These are phyloP conservation scores for Davidsoniella australis DNA, from an alignment of 2,329 filamentous ascomycete genomes.

Conservation along the genomic window DNA sequence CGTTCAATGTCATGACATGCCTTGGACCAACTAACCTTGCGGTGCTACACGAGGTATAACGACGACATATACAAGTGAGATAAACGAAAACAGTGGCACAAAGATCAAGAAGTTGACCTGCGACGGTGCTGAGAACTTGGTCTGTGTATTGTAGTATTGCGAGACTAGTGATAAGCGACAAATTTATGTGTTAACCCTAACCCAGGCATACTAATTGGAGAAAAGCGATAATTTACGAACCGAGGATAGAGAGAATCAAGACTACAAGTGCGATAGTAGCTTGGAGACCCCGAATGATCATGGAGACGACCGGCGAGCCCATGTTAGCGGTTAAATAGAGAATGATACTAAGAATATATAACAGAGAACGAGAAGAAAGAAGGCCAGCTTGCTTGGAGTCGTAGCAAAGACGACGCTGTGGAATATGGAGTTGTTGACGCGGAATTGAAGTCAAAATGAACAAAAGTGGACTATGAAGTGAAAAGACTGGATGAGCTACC, in stretches of 20 bases:
- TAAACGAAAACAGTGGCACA: conserved; percentile 33
- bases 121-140: conserved; percentile 33
- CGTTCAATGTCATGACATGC: background rate
- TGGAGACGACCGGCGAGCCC: background rate
- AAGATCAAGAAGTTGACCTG: conserved; percentile 43
- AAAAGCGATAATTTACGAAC: conserved; percentile 21
- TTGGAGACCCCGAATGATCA: conserved; percentile 27
- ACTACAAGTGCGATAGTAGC: conserved; percentile 27
- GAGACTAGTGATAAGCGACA: conserved; percentile 27
- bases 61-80: conserved; percentile 38
- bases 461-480: no score
- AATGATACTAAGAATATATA: conserved; percentile 1
- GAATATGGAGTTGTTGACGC: no score
- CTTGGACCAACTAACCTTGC: conserved; percentile 19
- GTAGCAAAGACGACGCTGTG: no score
- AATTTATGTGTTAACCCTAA: background rate
- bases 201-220: no score
- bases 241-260: conserved; percentile 31
- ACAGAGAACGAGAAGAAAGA: conserved; percentile 13
- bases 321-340: background rate
- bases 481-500: no score
- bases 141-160: conserved; percentile 42
- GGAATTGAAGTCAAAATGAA: no score
- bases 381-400: conserved; percentile 1
- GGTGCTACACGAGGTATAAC: conserved; percentile 29